Base-by-base conservation (phyloP, 768 basidiomycete species). In the Lactarius hengduanensis region DNA sequence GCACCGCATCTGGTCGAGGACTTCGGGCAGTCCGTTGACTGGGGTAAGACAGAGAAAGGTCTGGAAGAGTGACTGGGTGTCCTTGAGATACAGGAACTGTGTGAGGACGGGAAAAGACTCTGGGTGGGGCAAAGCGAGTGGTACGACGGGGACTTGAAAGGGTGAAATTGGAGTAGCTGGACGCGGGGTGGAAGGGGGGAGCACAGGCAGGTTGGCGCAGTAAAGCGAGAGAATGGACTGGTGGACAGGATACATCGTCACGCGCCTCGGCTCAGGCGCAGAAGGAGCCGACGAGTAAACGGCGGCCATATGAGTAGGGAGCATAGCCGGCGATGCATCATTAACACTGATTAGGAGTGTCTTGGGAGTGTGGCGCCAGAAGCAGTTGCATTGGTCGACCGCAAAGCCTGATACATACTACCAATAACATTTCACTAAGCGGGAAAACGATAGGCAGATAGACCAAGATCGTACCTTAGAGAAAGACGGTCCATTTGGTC, bases 1-100 rank as follows among this genome's bases (percentile, higher is more conserved):
- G 50, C 64, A 60, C 18, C 20, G 62, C 36, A 62, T 59, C 40
- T 60, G 64, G 61, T 67, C 38, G 40, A 57, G 59, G 43, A 43
- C 28, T 32, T 71, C 40, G 50, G 71, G 61, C 61, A 57, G 50
- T 55, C 40, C 53, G 36, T 62, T 57, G 69, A 75, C 67, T 66
- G 74, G 60, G 50, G 56, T 58, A 20, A 60, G 38, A 70, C 71
- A 64, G 66, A 82, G 71, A 50, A 91, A 79, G 3, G 80, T 73
- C 13, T 77, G 75, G 66, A 90, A 78, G 28, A 94, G 80, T 45
- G 73, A 71, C n/a, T 79, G 74, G 0, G 80, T 66, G 61, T 83
- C 78, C 66, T 86, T 86, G 13, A 83, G 86, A 76, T 93, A 92
- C 62, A 93, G 80, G 78, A 84, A 93, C 15, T 80, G 74, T 61